Conservation (phyloP, 2,329 filamentous ascomycete species). For the Botrytis galanthina region DNA sequence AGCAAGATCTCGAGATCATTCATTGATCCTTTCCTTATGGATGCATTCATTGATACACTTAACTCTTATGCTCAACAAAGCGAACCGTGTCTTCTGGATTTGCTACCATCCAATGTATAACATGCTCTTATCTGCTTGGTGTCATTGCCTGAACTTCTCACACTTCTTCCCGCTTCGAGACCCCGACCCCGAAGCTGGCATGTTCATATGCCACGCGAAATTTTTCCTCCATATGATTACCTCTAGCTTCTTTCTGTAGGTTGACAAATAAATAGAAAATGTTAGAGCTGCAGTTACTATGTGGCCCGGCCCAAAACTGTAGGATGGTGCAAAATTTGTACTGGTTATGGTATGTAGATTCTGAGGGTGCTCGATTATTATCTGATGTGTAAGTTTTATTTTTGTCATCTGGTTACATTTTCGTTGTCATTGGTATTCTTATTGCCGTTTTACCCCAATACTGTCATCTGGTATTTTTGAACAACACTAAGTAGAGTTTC, state of each 20-base stretch:
- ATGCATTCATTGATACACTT: background rate
- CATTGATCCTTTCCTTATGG: background rate
- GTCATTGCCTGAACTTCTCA: background rate
- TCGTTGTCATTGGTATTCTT: background rate
- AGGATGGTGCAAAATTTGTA: background rate
- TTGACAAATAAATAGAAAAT: background rate
- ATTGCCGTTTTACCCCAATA: background rate
- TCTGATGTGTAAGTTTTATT: too few species aligned
- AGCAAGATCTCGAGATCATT: background rate
- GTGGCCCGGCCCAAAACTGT: background rate
- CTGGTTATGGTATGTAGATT: background rate
- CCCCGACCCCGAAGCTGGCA: background rate
- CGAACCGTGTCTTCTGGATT: background rate
- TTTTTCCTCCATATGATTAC: background rate
- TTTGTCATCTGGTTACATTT: too few species aligned
- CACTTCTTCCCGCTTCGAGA: background rate
- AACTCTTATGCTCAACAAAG: background rate
- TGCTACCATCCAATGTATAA: background rate
- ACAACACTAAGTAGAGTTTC: background rate
- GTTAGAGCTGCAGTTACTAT: rapidly evolving
- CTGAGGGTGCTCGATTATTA: background rate
- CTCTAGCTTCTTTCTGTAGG: background rate
- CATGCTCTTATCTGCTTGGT: background rate
- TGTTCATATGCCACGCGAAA: background rate
- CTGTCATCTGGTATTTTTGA: background rate